phyloP scores from a whole-genome alignment of 1,139 yeast species.

The Candida dubliniensis region DNA sequence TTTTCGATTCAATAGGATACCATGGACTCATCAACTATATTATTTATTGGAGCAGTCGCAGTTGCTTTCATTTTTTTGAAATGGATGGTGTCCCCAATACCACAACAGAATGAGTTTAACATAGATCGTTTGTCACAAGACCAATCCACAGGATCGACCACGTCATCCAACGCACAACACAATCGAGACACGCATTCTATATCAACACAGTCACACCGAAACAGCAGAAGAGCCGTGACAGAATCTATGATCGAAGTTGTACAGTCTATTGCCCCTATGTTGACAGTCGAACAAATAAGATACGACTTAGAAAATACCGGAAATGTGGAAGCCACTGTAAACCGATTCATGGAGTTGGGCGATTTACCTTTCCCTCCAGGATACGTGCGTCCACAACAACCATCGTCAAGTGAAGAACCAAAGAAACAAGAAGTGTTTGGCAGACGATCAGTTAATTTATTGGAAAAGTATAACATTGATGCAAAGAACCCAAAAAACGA shows the following conservation, averaged over 20 bases:
- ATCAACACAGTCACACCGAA: conserved; percentile 13
- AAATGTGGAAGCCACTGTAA: conserved; percentile 77
- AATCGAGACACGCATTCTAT: conserved; percentile 3
- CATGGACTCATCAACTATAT: conserved; percentile 56
- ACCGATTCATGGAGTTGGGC: conserved; percentile 64
- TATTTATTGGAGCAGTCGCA: conserved; percentile 49
- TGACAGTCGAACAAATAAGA: conserved; percentile 69
- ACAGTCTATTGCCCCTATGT: conserved; percentile 75
- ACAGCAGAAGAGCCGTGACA: conserved; percentile 58
- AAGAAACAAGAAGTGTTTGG: conserved; percentile 1
- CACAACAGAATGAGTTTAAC: conserved; percentile 33
- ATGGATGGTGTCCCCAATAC: conserved; percentile 61
- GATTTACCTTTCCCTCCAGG: conserved; percentile 69
- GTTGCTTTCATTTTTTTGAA: conserved; percentile 57
- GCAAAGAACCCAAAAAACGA: conserved; percentile 18
- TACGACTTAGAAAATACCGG: conserved; percentile 68
- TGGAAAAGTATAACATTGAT: conserved; percentile 38
- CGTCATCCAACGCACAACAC: conserved; percentile 8
- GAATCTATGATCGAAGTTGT: conserved; percentile 84
- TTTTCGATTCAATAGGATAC: not conserved
- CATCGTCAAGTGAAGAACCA: conserved; percentile 11
- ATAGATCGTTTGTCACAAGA: not conserved
- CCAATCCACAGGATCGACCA: conserved; percentile 3
- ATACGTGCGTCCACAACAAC: conserved; percentile 20
- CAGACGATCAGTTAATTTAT: conserved; percentile 26